These are phyloP conservation scores for Yarrowia porcina DNA, from an alignment of 805 yeast species.

Conservation along the genomic window DNA sequence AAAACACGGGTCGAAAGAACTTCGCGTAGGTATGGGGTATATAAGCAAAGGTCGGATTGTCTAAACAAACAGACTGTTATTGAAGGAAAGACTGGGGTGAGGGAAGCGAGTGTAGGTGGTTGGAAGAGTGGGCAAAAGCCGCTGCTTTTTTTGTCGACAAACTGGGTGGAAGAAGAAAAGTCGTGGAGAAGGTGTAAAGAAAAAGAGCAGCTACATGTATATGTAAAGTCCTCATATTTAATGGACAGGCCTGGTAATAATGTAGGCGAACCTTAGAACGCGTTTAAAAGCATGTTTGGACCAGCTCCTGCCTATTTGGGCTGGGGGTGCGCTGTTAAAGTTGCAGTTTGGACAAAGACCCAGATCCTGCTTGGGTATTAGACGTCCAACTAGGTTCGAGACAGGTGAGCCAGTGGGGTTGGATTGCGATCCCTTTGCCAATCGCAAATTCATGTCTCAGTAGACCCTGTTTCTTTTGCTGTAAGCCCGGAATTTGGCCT, in stretches of 20 bases:
- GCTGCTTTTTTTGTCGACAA: background rate
- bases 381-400: background rate
- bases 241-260: conserved; percentile 7
- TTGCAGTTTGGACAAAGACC: background rate
- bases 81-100: conserved; percentile 15
- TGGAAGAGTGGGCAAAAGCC: too few relatives aligned
- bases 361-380: background rate
- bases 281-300: background rate
- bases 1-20: background rate
- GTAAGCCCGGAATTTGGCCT: too few relatives aligned
- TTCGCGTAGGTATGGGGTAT: background rate
- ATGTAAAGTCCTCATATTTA: background rate
- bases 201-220: conserved; percentile 3
- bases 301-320: conserved; percentile 11
- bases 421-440: background rate
- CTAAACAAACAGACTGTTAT: background rate
- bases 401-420: background rate
- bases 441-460: background rate
- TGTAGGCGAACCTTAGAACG: conserved; percentile 3
- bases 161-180: too few relatives aligned
- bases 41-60: background rate
- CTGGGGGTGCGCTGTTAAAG: background rate
- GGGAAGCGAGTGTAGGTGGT: background rate
- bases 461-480: background rate
- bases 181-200: background rate